Evolutionary conservation across 208 protist genomes (phyloP), one percentile per base, ranked within the genome.

Genomic region (Leishmania arabica): DNA sequence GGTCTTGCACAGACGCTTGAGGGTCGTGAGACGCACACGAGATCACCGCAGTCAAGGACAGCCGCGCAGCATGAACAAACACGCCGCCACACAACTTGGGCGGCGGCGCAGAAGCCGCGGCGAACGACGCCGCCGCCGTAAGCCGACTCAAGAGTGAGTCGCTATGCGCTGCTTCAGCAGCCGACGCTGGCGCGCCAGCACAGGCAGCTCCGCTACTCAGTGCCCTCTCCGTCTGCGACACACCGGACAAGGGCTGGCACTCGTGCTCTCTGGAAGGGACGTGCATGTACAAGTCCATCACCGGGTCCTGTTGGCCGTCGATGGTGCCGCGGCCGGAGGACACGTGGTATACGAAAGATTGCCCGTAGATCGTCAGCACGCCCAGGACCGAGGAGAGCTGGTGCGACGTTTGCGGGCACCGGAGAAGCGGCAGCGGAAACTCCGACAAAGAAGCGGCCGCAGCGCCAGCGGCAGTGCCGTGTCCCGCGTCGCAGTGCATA

Each of bases 261-360:
- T 24, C 45, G n/a, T 34, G 24, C 42, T 45, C 69, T 15, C 68
- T 31, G n/a, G 37, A 37, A 40, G 74, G 74, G 1, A 62, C 34
- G 74, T 77, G 27, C 74, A 77, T 62, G 74, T 77, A 37, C 19
- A 77, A 31, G 37, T 51, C 24, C 74, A 77, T 34, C 31, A 77
- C 56, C 24, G 74, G 54, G 2, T 37, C 37, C 49, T 49, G 53
- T n/a, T 9, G 53, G 56, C 56, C 74, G 27, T 37, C 37, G 40
- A 34, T 19, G 51, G 72, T 17, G 72, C 51, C n/a, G 15, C n/a
- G 65, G 34, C 81, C 45, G 17, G 70, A 68, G 9, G 80, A 80
- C 21, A 89, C 42, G 75, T 84, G 79, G 75, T 86, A 92, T 24
- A 94, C 17, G 73, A 89, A 90, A 19, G 89, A 66, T 9, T 86